phyloP scores from a whole-genome alignment of 106 monocot species.

The Acorus gramineus region DNA sequence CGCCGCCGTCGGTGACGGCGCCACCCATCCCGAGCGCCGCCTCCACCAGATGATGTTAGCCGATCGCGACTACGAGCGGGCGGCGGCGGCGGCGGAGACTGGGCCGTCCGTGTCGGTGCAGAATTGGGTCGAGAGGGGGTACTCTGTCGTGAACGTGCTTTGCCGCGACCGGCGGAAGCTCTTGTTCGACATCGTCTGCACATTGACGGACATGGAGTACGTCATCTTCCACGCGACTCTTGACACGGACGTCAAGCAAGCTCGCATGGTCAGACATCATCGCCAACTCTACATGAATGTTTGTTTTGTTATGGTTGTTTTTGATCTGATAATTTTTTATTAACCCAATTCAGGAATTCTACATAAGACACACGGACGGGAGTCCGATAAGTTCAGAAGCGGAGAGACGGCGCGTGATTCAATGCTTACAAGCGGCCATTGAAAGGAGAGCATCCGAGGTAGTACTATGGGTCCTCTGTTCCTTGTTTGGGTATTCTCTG shows the following conservation, averaged over 20 bases:
- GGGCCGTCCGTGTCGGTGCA: slow-evolving; percentile 24
- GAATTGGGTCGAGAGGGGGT: slow-evolving; percentile 27
- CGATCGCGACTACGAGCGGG: slow-evolving; percentile 17
- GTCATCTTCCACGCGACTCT: slow-evolving; percentile 39
- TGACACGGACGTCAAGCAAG: slow-evolving; percentile 22
- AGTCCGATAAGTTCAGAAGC: slow-evolving; percentile 43
- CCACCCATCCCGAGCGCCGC: slow-evolving; percentile 30
- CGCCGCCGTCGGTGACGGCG: not conserved
- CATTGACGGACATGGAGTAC: slow-evolving; percentile 37
- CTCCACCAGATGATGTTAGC: slow-evolving; percentile 54
- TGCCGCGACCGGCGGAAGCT: slow-evolving; percentile 34
- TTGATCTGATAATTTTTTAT: too few relatives aligned
- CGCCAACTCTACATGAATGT: not conserved
- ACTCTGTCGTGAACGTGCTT: slow-evolving; percentile 35
- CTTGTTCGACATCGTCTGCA: slow-evolving; percentile 35
- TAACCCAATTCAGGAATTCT: slow-evolving; percentile 33
- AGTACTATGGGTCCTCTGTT: not conserved
- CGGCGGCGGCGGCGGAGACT: not conserved
- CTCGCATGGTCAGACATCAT: slow-evolving; percentile 12
- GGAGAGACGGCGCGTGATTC: slow-evolving; percentile 32
- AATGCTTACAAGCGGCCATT: slow-evolving; percentile 36
- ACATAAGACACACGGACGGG: slow-evolving; percentile 38
- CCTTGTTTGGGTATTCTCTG: not conserved
- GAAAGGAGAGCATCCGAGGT: slow-evolving; percentile 32
- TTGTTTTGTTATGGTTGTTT: not conserved